Percentiles rank a stretch among this genome's conserved stretches.
phyloP scores from a whole-genome alignment of 78 protist genomes.

The Acrasis kona region DNA sequence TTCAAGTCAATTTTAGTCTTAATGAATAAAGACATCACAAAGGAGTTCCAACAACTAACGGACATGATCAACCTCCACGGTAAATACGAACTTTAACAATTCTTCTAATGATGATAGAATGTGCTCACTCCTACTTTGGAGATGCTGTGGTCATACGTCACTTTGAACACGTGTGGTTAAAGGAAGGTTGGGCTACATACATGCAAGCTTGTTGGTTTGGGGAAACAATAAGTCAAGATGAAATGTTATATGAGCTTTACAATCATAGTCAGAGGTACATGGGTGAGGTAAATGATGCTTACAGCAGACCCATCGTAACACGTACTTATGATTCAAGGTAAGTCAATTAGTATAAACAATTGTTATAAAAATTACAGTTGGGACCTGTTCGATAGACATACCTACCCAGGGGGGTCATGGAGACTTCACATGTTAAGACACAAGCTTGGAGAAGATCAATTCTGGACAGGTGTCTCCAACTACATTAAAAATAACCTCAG shows the following conservation, averaged over 20 bases:
- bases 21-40: not conserved
- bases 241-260: not conserved
- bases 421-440: conserved; percentile 1
- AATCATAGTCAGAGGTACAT: not conserved
- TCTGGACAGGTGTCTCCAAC: not conserved
- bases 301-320: conserved; percentile 2
- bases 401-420: conserved; percentile 6
- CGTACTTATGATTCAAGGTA: not conserved
- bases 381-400: not conserved
- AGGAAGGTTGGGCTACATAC: conserved; percentile 10
- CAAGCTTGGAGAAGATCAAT: not conserved
- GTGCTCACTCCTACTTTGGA: not conserved
- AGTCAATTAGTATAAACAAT: no score
- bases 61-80: not conserved
- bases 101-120: not conserved
- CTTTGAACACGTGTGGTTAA: conserved; percentile 5
- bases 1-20: no score
- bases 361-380: no score
- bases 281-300: not conserved
- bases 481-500: not conserved
- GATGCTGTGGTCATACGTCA: conserved; percentile 10
- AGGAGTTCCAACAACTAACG: not conserved
- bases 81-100: not conserved
- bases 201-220: not conserved
- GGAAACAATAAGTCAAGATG: not conserved